phyloP scores from a whole-genome alignment of 371 early-diverging fungal species.

The Lichtheimia ramosa region DNA sequence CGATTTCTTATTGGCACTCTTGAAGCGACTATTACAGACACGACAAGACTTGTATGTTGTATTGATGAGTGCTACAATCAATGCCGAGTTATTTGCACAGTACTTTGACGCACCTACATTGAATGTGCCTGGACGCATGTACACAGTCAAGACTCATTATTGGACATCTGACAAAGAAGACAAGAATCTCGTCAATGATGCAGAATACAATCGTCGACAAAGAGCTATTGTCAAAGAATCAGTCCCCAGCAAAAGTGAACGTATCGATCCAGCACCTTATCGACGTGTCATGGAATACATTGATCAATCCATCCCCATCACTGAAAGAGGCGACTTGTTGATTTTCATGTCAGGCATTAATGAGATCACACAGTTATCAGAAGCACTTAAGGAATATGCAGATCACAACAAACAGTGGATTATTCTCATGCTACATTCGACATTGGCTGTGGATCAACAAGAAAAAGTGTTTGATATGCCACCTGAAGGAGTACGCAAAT shows the following conservation, averaged over 20 bases:
- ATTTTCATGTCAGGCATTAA: conserved; percentile 72
- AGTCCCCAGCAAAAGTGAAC: conserved; percentile 41
- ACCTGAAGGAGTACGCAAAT: conserved; percentile 52
- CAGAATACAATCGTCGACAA: conserved; percentile 45
- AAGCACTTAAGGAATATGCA: conserved; percentile 40
- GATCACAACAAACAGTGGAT: conserved; percentile 58
- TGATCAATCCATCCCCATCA: conserved; percentile 55
- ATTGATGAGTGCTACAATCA: conserved; percentile 84
- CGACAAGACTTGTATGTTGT: conserved; percentile 53
- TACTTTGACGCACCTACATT: conserved; percentile 59
- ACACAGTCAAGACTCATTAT: conserved; percentile 51
- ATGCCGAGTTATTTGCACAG: conserved; percentile 63
- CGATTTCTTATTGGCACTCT: conserved; percentile 60
- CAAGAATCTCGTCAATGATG: conserved; percentile 56
- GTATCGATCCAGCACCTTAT: conserved; percentile 56
- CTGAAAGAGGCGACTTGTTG: conserved; percentile 70
- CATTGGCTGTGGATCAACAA: conserved; percentile 51
- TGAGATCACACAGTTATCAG: conserved; percentile 59
- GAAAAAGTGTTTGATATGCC: conserved; percentile 55
- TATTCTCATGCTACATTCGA: conserved; percentile 51
- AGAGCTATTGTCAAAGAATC: conserved; percentile 42
- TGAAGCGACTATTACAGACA: conserved; percentile 45
- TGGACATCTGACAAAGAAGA: conserved; percentile 43
- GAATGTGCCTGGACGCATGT: conserved; percentile 56
- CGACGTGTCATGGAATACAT: conserved; percentile 62